A percentile compares a stretch with the other conserved stretches of the same genome.
Evolutionary conservation across 1,284 basidiomycete species (phyloP).

Genomic region (Leccinum subfulvum): DNA sequence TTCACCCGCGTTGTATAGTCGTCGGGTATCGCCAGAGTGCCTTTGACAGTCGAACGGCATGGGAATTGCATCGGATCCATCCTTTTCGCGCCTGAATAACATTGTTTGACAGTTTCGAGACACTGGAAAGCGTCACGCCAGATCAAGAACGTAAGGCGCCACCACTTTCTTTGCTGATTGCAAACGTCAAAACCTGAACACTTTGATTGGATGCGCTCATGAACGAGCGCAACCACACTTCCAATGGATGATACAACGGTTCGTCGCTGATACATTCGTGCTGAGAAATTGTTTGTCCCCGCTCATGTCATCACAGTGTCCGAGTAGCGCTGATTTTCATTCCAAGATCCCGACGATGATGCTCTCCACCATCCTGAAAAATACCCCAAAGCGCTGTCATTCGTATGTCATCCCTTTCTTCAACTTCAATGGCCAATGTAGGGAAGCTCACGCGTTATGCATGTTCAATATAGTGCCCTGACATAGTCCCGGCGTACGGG

Average conservation of each 20-base stretch:
- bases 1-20: too few species aligned
- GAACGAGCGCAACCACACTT: not conserved
- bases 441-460: not conserved
- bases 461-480: constrained; percentile 11
- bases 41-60: too few species aligned
- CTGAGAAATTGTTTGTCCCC: constrained; percentile 11
- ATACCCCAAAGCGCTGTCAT: constrained; percentile 12
- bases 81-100: too few species aligned
- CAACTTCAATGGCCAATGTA: not conserved
- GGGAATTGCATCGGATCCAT: too few species aligned
- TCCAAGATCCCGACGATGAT: constrained; percentile 15
- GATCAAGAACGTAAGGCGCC: too few species aligned
- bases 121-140: too few species aligned
- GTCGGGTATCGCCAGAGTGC: too few species aligned
- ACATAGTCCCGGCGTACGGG: constrained; percentile 16
- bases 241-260: not conserved
- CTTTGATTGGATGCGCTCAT: not conserved
- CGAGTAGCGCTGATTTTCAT: not conserved
- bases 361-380: not conserved
- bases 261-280: not conserved
- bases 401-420: constrained; percentile 3
- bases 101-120: too few species aligned
- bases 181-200: not conserved
- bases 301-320: not conserved
- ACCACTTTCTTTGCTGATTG: too few species aligned